A percentile compares a stretch with the other conserved stretches of the same genome.
Evolutionary conservation across 345 rosid species (phyloP).

Genomic region (Acer campestre): DNA sequence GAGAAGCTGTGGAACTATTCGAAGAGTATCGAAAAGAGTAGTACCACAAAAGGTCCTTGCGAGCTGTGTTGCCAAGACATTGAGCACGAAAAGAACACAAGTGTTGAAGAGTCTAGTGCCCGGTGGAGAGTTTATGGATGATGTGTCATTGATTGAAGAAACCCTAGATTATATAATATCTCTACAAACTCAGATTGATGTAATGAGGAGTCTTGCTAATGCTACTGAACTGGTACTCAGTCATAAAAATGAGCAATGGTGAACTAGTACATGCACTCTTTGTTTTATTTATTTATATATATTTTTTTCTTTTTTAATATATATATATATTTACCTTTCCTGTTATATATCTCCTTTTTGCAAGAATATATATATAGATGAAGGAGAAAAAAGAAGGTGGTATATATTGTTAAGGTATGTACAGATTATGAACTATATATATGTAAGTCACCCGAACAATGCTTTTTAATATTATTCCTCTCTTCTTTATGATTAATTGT

Average conservation of each 20-base stretch:
- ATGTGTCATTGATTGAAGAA: constrained; percentile 63
- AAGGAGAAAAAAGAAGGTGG: constrained; percentile 16
- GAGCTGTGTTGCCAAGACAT: constrained; percentile 35
- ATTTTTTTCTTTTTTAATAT: not conserved
- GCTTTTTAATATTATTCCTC: constrained; percentile 5
- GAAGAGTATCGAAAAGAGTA: constrained; percentile 26
- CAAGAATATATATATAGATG: constrained; percentile 12
- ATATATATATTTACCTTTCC: too few relatives aligned
- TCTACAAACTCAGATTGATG: constrained; percentile 80
- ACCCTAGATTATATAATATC: constrained; percentile 79
- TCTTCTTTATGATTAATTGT: not conserved
- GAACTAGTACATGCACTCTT: constrained; percentile 1
- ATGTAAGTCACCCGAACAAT: constrained; percentile 25
- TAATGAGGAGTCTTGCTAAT: constrained; percentile 57
- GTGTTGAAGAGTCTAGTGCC: constrained; percentile 71
- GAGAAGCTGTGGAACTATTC: constrained; percentile 36
- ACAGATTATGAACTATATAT: constrained; percentile 38
- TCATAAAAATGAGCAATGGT: constrained; percentile 28
- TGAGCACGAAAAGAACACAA: constrained; percentile 58
- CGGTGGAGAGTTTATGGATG: constrained; percentile 70
- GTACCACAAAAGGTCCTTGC: constrained; percentile 15
- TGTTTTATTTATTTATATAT: not conserved
- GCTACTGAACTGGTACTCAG: constrained; percentile 25
- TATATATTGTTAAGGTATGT: constrained; percentile 26
- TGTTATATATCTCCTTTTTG: not conserved